Percentiles rank a stretch among this genome's conserved stretches.
These are phyloP conservation scores for Luvunga scandens DNA, from an alignment of 345 rosid species.

Conservation along the genomic window DNA sequence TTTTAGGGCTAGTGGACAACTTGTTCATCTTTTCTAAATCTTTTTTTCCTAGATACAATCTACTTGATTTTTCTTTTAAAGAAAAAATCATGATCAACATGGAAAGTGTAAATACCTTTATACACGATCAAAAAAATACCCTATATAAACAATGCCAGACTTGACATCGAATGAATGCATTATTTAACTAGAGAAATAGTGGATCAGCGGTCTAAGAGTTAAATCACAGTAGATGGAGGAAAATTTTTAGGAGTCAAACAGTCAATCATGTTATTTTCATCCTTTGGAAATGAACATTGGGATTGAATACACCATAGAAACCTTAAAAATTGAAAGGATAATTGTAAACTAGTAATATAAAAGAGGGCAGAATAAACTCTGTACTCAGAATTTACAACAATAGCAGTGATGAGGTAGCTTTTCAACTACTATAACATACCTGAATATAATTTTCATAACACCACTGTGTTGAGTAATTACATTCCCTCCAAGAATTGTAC, in stretches of 20 bases:
- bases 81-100: neutral
- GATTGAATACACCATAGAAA: neutral
- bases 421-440: slow-evolving; percentile 32
- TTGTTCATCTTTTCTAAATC: too few species aligned
- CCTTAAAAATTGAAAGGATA: neutral
- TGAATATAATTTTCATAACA: slow-evolving; percentile 97
- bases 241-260: too few species aligned
- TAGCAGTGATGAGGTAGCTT: neutral
- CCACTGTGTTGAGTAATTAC: slow-evolving; percentile 96
- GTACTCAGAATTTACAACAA: neutral
- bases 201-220: neutral
- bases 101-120: neutral
- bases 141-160: neutral
- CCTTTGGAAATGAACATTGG: too few species aligned
- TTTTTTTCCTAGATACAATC: too few species aligned
- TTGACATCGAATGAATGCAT: neutral
- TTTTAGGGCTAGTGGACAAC: too few species aligned
- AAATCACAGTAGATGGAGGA: neutral
- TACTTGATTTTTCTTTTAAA: too few species aligned
- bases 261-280: too few species aligned
- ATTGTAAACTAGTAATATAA: neutral
- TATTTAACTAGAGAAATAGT: neutral
- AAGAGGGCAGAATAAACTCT: neutral
- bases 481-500: slow-evolving; percentile 91
- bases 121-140: neutral